Conservation (phyloP, 2,329 filamentous ascomycete genomes). For the Hypomyces perniciosus region DNA sequence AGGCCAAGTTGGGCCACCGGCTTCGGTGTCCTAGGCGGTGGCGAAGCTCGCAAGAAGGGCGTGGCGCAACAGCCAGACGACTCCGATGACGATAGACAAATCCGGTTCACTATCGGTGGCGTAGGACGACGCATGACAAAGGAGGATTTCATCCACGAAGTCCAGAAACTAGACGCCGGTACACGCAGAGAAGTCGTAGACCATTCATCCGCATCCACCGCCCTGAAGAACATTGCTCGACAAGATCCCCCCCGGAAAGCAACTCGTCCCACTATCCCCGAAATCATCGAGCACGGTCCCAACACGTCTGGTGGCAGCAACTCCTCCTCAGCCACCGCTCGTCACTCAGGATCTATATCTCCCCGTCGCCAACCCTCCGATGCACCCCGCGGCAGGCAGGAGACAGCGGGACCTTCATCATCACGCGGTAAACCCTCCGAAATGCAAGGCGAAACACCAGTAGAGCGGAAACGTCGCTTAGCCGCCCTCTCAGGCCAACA, state of each 20-base stretch:
- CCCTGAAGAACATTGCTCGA: conserved; percentile 45
- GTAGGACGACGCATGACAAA: conserved; percentile 73
- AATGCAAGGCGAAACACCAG: conserved; percentile 55
- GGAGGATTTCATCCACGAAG: conserved; percentile 69
- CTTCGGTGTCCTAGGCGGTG: conserved; percentile 37
- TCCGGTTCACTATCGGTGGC: conserved; percentile 70
- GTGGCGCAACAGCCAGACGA: conserved; percentile 33
- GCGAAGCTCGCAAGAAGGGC: conserved; percentile 32
- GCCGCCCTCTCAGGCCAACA: conserved; percentile 42
- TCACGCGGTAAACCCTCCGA: conserved; percentile 15
- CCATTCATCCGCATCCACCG: conserved; percentile 41
- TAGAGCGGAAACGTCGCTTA: conserved; percentile 61
- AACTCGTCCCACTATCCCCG: conserved; percentile 13
- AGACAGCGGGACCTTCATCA: not conserved
- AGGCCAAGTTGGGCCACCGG: conserved; percentile 45
- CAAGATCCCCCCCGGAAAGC: conserved; percentile 26
- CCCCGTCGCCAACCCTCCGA: conserved; percentile 12
- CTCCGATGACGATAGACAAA: conserved; percentile 62
- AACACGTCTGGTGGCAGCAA: conserved; percentile 14
- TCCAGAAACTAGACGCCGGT: conserved; percentile 65
- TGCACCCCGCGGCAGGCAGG: conserved; percentile 7
- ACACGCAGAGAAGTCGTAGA: conserved; percentile 51
- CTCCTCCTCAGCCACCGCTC: conserved; percentile 8
- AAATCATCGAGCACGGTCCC: conserved; percentile 17
- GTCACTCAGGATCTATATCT: conserved; percentile 16